Conservation (phyloP, 768 basidiomycete species). For the Crepidotus variabilis region DNA sequence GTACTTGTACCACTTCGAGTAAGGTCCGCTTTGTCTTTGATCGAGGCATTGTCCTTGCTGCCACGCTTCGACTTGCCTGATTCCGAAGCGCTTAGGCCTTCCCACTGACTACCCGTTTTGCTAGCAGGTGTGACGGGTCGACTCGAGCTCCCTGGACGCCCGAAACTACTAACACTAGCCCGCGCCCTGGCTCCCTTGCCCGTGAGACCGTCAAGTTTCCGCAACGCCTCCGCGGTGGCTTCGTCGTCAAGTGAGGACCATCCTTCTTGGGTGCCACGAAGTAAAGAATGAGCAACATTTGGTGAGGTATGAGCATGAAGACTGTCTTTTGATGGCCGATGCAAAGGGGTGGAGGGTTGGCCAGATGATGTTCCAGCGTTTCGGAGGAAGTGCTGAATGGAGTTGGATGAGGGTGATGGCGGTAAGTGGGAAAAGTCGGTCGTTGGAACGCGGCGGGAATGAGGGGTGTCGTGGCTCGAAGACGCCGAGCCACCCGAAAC, state of each 20-base stretch:
- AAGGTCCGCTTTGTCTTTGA: slow-evolving; percentile 43
- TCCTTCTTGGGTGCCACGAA: slow-evolving; percentile 85
- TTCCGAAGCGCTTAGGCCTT: slow-evolving; percentile 52
- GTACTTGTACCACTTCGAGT: slow-evolving; percentile 35
- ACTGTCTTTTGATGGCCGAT: slow-evolving; percentile 41
- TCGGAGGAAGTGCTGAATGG: slow-evolving; percentile 79
- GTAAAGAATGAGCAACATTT: slow-evolving; percentile 79
- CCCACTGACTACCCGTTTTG: slow-evolving; percentile 69
- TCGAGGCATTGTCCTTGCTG: slow-evolving; percentile 37
- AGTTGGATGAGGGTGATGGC: slow-evolving; percentile 87
- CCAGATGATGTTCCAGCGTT: slow-evolving; percentile 37
- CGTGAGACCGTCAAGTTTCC: slow-evolving; percentile 87
- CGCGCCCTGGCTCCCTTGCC: slow-evolving; percentile 74
- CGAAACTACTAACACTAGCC: slow-evolving; percentile 72
- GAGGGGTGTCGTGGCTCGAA: slow-evolving; percentile 49
- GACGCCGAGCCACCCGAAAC: slow-evolving; percentile 66
- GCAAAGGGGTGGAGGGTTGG: slow-evolving; percentile 29
- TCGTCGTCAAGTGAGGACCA: slow-evolving; percentile 88
- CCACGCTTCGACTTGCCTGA: slow-evolving; percentile 34
- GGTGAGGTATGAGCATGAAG: slow-evolving; percentile 42
- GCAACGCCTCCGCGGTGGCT: slow-evolving; percentile 84
- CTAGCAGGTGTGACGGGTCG: slow-evolving; percentile 73
- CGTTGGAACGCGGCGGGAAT: slow-evolving; percentile 58
- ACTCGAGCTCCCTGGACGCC: slow-evolving; percentile 60
- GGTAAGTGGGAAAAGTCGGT: slow-evolving; percentile 88